Base-by-base conservation (phyloP, 2,329 filamentous ascomycete genomes). In the Diplodia sapinea region DNA sequence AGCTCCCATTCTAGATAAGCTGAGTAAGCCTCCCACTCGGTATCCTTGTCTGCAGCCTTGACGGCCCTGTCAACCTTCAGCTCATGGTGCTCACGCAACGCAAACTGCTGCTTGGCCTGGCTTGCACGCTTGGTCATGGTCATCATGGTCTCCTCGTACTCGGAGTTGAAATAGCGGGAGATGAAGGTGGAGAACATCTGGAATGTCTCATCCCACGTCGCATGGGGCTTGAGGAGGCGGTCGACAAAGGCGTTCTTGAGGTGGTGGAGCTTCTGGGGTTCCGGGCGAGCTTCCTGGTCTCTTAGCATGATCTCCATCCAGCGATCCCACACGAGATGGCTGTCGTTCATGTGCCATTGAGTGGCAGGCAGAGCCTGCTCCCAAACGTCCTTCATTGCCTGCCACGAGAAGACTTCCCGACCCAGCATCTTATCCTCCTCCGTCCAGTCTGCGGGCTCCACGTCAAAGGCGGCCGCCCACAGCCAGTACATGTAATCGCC, bases 1-100 rank as follows among this genome's bases (percentile, higher is more conserved):
- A 89, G 85, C 81, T 99, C 95, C 91, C 92, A 97, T 65, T 92
- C 89, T 20, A 98, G 82, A 73, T 99, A 99, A 66, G 91, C 87
- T 4, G 78, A 79, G 70, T 85, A 85, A 3, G 82, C 79, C 23
- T 78, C 77, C 77, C 85, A 87, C 68, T 90, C 83, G 4, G 82
- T 82, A 12, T 86, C 84, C 33, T 80, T 76, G 71, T 92, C 86
- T 67, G 82, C 84, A 8, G 84, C 79, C 65, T 87, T 82, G 17
- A 80, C 77, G 7, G 90, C 89, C 69, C 85, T 83, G 65, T 84
- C 83, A 26, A 95, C 80, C 70, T 86, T 87, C 70, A 88, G 80
- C 76, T 96, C 92, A 74, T 88, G 88, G 4, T 85, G 79, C 71
- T 92, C 90, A 69, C 92, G 89, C 52, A 86, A 80, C 15, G 84